Percentiles rank a stretch among this genome's conserved stretches.
These are phyloP conservation scores for Phoma sp. DNA, from an alignment of 2,329 filamentous ascomycete genomes.

Conservation along the genomic window DNA sequence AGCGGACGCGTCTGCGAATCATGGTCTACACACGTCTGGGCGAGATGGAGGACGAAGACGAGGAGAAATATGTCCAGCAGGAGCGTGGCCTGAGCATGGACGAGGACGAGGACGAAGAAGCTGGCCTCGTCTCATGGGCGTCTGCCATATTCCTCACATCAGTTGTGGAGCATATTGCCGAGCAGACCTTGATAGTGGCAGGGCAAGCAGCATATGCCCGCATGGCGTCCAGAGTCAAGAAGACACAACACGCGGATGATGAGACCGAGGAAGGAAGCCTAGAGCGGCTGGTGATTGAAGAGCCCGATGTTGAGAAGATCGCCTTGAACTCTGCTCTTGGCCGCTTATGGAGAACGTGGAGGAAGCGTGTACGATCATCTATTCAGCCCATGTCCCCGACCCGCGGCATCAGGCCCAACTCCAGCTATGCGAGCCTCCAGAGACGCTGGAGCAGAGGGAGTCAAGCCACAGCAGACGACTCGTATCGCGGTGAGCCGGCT, in stretches of 20 bases:
- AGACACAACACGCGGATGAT: conserved; percentile 32
- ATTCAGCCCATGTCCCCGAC: conserved; percentile 35
- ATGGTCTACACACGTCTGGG: conserved; percentile 98
- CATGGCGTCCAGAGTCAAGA: conserved; percentile 50
- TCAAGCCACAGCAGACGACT: conserved; percentile 36
- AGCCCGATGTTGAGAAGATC: conserved; percentile 90
- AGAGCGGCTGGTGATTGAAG: conserved; percentile 81
- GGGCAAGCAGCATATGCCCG: conserved; percentile 82
- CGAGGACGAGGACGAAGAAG: conserved; percentile 44
- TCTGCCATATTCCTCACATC: conserved; percentile 96
- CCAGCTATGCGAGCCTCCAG: conserved; percentile 41
- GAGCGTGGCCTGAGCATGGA: conserved; percentile 68
- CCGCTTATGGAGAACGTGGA: conserved; percentile 92
- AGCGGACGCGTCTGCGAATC: conserved; percentile 86
- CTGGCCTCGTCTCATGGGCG: conserved; percentile 74
- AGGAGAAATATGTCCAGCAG: conserved; percentile 84
- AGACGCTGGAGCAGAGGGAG: conserved; percentile 37
- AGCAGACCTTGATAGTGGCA: conserved; percentile 86
- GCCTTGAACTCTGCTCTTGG: conserved; percentile 89
- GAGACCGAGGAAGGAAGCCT: conserved; percentile 63
- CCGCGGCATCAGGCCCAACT: conserved; percentile 32
- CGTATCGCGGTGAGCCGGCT: conserved; percentile 26
- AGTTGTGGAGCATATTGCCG: conserved; percentile 90
- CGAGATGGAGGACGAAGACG: conserved; percentile 97
- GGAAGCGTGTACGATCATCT: conserved; percentile 72